These are phyloP conservation scores for Termitomyces eurrhizus DNA, from an alignment of 768 basidiomycete species.

Conservation along the genomic window DNA sequence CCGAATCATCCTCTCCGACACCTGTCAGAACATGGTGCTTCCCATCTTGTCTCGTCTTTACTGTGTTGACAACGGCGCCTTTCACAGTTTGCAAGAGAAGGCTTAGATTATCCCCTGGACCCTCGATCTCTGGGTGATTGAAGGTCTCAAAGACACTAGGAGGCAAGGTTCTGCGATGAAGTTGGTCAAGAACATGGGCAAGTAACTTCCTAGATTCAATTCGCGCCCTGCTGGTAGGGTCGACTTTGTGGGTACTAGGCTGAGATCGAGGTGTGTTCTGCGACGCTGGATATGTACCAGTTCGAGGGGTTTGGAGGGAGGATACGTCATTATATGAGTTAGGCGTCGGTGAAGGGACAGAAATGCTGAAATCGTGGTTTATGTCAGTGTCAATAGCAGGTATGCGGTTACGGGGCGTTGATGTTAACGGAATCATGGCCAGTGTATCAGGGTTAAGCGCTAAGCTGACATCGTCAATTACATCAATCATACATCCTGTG, in stretches of 20 bases:
- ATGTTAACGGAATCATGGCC: constrained; percentile 9
- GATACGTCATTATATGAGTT: constrained; percentile 7
- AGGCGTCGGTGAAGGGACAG: constrained; percentile 10
- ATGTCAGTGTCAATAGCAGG: constrained; percentile 10
- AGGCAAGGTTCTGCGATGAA: constrained; percentile 54
- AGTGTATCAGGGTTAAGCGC: not conserved
- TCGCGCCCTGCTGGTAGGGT: constrained; percentile 36
- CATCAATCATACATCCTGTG: not conserved
- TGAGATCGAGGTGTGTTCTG: constrained; percentile 16
- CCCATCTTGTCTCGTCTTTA: constrained; percentile 21
- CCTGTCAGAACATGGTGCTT: constrained; percentile 16
- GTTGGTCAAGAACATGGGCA: constrained; percentile 56
- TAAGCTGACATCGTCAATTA: not conserved
- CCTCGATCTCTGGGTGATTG: constrained; percentile 21
- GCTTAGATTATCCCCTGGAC: constrained; percentile 31
- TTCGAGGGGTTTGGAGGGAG: constrained; percentile 24
- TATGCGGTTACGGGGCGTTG: constrained; percentile 4
- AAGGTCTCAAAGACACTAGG: constrained; percentile 47
- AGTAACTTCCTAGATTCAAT: constrained; percentile 70
- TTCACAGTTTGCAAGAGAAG: constrained; percentile 42
- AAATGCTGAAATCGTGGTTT: constrained; percentile 5
- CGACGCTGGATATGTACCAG: constrained; percentile 19
- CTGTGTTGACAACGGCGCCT: constrained; percentile 38
- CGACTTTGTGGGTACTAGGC: constrained; percentile 13
- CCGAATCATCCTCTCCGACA: constrained; percentile 38